Base-by-base conservation (phyloP, 495 filamentous ascomycete species). In the Durotheca rogersii region DNA sequence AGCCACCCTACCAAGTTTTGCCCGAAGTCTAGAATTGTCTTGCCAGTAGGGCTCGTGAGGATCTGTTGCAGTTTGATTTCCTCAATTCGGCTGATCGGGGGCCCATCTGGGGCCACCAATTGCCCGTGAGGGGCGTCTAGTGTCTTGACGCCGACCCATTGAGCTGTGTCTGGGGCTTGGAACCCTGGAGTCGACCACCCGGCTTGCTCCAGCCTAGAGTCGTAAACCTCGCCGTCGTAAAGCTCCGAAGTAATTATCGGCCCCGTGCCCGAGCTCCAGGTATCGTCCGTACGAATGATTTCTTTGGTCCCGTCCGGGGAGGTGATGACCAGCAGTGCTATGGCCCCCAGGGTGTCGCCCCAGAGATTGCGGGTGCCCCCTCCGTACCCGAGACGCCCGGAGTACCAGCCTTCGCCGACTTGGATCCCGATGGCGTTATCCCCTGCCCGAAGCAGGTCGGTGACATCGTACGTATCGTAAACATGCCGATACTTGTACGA, bases 381-480 rank as follows among this genome's bases (percentile, higher is more conserved):
- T 6, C 40, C 47, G 18, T 68, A 75, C 0, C 78, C 78, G 7
- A 81, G 55, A n/a, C 75, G 66, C 9, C 72, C 74, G 3, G 71
- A 55, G 60, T 69, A 81, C 80, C 80, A 82, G 0, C 78, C 80
- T 38, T 82, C 80, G 0, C 68, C 76, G 12, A 80, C 72, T 20
- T 74, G 69, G 4, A 74, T 74, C 0, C 71, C 74, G 40, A 82
- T 66, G 0, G 58, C 67, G 56, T 80, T 80, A 1, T 53, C 44
- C 2, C 71, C 70, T 1, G 60, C 27, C 4, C 59, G 19, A 2
- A 79, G 50, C 0, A 71, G 46, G 0, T 63, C 53, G 3, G 69
- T 65, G 4, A 82, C 73, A 52, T 82, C 76, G 38, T 74, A 78
- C 0, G 72, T 70, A 46, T 79, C 69, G 53, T 81, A 82, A 9